Percentiles rank a stretch among this genome's conserved stretches.
These are phyloP conservation scores for Wickerhamomyces sp. DNA, from an alignment of 1,139 yeast species.

Conservation along the genomic window DNA sequence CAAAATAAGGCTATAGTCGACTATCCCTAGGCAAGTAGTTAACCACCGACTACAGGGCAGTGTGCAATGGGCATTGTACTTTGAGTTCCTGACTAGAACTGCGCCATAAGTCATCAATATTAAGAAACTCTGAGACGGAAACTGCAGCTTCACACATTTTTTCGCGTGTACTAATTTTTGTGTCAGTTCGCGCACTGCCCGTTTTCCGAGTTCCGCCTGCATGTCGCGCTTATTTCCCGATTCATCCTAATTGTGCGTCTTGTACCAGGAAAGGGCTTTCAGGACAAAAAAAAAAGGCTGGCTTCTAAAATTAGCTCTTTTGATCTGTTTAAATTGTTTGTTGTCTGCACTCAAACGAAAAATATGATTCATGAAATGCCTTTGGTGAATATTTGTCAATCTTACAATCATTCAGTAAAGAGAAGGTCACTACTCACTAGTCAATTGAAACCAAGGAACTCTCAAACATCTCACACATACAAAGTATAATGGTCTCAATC, in stretches of 20 bases:
- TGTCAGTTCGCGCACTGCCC: neutral
- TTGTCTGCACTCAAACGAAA: too few relatives aligned
- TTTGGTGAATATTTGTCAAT: neutral
- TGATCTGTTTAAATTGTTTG: neutral
- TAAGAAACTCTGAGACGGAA: too few relatives aligned
- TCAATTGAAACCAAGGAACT: neutral
- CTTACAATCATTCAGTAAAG: neutral
- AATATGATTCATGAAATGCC: too few relatives aligned
- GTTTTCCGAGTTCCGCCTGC: too few relatives aligned
- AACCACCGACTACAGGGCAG: too few relatives aligned
- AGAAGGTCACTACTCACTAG: neutral
- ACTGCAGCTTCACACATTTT: too few relatives aligned
- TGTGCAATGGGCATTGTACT: too few relatives aligned
- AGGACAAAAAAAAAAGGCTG: neutral
- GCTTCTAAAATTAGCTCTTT: neutral
- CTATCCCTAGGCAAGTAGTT: too few relatives aligned
- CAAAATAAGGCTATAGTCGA: too few relatives aligned
- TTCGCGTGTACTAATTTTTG: too few relatives aligned
- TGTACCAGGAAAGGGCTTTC: neutral
- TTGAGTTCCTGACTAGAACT: too few relatives aligned
- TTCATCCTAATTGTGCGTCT: neutral
- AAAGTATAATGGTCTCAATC: conserved; percentile 18
- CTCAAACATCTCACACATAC: neutral
- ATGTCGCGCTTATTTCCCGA: neutral
- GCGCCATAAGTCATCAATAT: too few relatives aligned